A percentile compares a stretch with the other conserved stretches of the same genome.
Evolutionary conservation across 495 filamentous ascomycete genomes (phyloP).

Genomic region (Tuber borchii): DNA sequence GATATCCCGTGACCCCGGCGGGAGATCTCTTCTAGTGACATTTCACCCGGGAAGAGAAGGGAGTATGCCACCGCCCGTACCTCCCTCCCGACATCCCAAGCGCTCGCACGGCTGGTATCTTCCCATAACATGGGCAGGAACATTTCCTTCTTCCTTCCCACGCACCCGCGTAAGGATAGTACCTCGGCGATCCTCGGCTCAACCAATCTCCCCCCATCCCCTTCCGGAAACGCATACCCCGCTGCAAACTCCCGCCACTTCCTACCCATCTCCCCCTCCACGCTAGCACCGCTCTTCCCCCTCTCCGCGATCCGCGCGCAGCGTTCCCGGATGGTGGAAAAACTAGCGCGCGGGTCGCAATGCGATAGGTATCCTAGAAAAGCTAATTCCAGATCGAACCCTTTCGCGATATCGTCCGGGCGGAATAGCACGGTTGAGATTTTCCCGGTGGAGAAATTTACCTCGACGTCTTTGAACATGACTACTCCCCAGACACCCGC

Average conservation of each 20-base stretch:
- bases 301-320: constrained; percentile 13
- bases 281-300: constrained; percentile 6
- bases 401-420: constrained; percentile 7
- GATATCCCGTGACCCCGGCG: constrained; percentile 31
- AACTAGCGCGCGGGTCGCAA: constrained; percentile 3
- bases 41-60: constrained; percentile 17
- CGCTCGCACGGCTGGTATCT: constrained; percentile 25
- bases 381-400: constrained; percentile 18
- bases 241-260: constrained; percentile 24
- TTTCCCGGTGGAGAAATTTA: constrained; percentile 2
- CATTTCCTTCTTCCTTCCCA: constrained; percentile 13
- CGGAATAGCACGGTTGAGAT: constrained; percentile 25
- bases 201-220: neutral
- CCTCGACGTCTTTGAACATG: constrained; percentile 31
- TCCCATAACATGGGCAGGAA: constrained; percentile 38
- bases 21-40: constrained; percentile 22
- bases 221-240: constrained; percentile 16
- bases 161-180: constrained; percentile 5
- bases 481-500: constrained; percentile 30
- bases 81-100: constrained; percentile 28
- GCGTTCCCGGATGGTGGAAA: constrained; percentile 12
- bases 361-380: constrained; percentile 19
- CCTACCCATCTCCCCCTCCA: constrained; percentile 12
- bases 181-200: constrained; percentile 35
- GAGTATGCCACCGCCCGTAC: constrained; percentile 25